Evolutionary conservation across 2,329 filamentous ascomycete species (phyloP).

Genomic region (Fusarium falciforme): DNA sequence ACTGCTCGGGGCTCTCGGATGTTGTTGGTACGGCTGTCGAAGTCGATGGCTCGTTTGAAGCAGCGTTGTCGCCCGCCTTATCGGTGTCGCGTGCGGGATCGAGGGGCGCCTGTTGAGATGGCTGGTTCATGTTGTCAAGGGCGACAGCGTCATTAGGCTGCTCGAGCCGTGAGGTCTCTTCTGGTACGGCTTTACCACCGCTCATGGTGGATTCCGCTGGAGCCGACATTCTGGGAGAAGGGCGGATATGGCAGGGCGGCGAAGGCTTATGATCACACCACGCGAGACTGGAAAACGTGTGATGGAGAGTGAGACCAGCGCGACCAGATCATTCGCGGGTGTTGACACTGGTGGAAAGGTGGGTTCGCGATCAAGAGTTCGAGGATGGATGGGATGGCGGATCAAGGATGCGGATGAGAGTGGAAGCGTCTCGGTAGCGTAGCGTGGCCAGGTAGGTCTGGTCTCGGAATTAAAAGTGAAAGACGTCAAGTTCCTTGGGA

Average conservation of each 20-base stretch:
- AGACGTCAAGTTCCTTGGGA: constrained; percentile 45
- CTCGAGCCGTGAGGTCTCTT: constrained; percentile 46
- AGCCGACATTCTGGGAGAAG: constrained; percentile 46
- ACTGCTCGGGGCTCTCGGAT: constrained; percentile 36
- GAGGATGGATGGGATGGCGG: constrained; percentile 18
- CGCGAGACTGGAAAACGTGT: constrained; percentile 28
- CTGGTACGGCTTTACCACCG: constrained; percentile 45
- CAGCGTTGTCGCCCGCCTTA: constrained; percentile 22
- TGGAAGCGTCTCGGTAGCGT: constrained; percentile 25
- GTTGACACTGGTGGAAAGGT: constrained; percentile 8
- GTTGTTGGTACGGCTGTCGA: constrained; percentile 24
- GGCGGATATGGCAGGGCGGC: constrained; percentile 24
- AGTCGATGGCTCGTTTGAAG: constrained; percentile 29
- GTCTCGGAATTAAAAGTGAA: constrained; percentile 44
- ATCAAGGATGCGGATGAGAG: constrained; percentile 33
- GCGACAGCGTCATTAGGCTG: constrained; percentile 53
- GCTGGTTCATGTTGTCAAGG: constrained; percentile 50
- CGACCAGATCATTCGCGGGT: constrained; percentile 36
- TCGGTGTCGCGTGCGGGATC: constrained; percentile 30
- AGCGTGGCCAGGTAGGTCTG: constrained; percentile 33
- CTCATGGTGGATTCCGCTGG: constrained; percentile 48
- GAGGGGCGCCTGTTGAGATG: constrained; percentile 24
- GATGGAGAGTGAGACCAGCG: constrained; percentile 12
- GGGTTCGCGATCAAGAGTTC: constrained; percentile 12
- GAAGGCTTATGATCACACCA: constrained; percentile 43